A percentile compares a stretch with the other conserved stretches of the same genome.
Conservation (phyloP, 2,329 filamentous ascomycete species). For the Epichloe gansuensis region DNA sequence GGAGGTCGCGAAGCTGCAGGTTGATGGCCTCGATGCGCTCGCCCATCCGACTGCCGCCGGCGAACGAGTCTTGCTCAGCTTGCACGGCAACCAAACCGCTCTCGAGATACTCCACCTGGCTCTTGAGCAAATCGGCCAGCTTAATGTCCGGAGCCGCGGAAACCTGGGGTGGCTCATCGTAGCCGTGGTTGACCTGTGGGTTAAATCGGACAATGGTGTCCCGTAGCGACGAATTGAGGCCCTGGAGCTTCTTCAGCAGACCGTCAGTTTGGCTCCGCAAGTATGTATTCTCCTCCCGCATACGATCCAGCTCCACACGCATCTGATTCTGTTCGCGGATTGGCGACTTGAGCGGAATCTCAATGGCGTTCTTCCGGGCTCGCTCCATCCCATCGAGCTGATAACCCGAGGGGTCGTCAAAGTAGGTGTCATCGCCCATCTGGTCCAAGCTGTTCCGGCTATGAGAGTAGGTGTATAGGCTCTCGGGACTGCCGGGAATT, state of each 20-base stretch:
- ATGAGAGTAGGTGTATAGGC: conserved; percentile 57
- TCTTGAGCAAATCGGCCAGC: conserved; percentile 34
- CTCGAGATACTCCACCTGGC: conserved; percentile 61
- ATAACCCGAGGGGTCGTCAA: conserved; percentile 70
- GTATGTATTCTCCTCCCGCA: conserved; percentile 33
- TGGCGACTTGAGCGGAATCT: conserved; percentile 47
- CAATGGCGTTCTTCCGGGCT: conserved; percentile 33
- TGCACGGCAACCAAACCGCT: conserved; percentile 49
- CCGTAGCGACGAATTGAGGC: conserved; percentile 54
- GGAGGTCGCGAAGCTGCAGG: conserved; percentile 47
- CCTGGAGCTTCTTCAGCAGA: conserved; percentile 44
- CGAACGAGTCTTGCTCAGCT: conserved; percentile 38
- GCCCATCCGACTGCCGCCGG: conserved; percentile 26
- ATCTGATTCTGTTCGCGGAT: conserved; percentile 41
- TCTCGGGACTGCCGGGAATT: conserved; percentile 65
- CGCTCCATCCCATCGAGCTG: conserved; percentile 51
- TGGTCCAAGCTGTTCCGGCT: conserved; percentile 46
- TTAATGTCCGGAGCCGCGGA: conserved; percentile 18
- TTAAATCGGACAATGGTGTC: conserved; percentile 54
- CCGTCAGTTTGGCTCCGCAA: conserved; percentile 22
- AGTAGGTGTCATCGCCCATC: conserved; percentile 45
- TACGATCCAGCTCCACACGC: conserved; percentile 33
- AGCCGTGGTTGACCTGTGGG: conserved; percentile 38
- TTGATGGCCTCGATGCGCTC: conserved; percentile 51
- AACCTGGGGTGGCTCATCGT: conserved; percentile 29